These are phyloP conservation scores for Boletus subcaerulescens DNA, from an alignment of 768 basidiomycete genomes.

Conservation along the genomic window DNA sequence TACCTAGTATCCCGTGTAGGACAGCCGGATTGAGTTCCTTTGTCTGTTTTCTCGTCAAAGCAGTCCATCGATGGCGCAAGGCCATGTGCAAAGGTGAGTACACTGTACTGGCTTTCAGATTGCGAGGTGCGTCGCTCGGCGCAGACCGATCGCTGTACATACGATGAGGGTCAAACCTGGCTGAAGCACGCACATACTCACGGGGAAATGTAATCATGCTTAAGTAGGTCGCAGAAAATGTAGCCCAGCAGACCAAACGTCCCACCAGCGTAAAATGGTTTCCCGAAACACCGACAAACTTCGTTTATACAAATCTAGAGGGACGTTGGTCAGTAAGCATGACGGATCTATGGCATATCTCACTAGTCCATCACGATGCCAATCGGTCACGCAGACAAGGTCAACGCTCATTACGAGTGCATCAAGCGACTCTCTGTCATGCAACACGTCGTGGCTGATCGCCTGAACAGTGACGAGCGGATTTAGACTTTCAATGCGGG, in stretches of 20 bases:
- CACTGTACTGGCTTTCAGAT: slow-evolving; percentile 53
- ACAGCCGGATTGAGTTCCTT: slow-evolving; percentile 79
- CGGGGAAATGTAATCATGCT: slow-evolving; percentile 84
- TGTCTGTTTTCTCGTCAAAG: slow-evolving; percentile 69
- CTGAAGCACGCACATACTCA: slow-evolving; percentile 40
- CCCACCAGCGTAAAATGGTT: slow-evolving; percentile 89
- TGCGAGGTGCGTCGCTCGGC: slow-evolving; percentile 56
- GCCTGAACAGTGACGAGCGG: slow-evolving; percentile 85
- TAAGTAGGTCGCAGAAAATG: slow-evolving; percentile 89
- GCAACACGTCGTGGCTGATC: slow-evolving; percentile 46
- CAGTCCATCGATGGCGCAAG: slow-evolving; percentile 65
- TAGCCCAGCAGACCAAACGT: slow-evolving; percentile 90
- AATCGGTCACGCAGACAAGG: slow-evolving; percentile 85
- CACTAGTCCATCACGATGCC: slow-evolving; percentile 67
- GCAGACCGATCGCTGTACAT: slow-evolving; percentile 58
- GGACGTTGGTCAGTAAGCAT: slow-evolving; percentile 4
- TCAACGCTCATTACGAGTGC: slow-evolving; percentile 65
- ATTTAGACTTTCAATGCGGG: slow-evolving; percentile 86
- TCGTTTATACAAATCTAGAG: slow-evolving; percentile 73
- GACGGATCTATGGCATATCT: slow-evolving; percentile 30
- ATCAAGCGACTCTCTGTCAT: slow-evolving; percentile 54
- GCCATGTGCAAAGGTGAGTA: slow-evolving; percentile 66
- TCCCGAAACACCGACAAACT: slow-evolving; percentile 68
- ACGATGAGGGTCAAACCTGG: slow-evolving; percentile 10
- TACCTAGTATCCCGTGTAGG: slow-evolving; percentile 73